Evolutionary conservation across 2,329 filamentous ascomycete species (phyloP).

Genomic region (Coniochaeta ligniaria): DNA sequence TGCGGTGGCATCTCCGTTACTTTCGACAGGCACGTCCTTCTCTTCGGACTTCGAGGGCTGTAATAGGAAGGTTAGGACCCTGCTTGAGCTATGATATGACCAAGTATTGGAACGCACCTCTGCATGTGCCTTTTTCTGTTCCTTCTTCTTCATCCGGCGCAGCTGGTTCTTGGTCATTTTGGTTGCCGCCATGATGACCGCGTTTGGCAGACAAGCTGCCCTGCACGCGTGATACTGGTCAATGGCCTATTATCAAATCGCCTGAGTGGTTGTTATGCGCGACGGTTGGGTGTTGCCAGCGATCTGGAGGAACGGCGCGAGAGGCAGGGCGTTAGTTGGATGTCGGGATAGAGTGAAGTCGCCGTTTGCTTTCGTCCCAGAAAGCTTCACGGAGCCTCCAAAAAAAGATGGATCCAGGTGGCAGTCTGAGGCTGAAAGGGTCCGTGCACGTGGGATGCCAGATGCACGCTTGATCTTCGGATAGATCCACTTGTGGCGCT

Average conservation of each 20-base stretch:
- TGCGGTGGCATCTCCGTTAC: background rate
- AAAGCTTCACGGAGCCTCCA: background rate
- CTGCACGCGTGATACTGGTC: constrained; percentile 3
- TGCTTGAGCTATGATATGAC: no score
- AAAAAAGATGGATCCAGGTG: background rate
- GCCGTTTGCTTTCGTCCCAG: background rate
- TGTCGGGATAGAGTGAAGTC: background rate
- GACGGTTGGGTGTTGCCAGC: background rate
- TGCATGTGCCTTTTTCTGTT: constrained; percentile 64
- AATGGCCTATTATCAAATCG: background rate
- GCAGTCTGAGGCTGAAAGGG: background rate
- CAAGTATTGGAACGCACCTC: constrained; percentile 30
- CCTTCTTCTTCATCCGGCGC: constrained; percentile 90
- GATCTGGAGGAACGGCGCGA: background rate
- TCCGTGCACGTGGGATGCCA: background rate
- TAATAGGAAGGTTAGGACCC: constrained; percentile 8
- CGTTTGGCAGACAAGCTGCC: constrained; percentile 7
- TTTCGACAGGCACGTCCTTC: constrained; percentile 7
- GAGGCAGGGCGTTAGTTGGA: background rate
- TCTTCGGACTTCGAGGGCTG: constrained; percentile 6
- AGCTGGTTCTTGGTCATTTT: constrained; percentile 94
- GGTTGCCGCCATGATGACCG: constrained; percentile 47
- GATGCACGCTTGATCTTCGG: background rate
- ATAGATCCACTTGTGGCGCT: background rate
- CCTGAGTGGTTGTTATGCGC: background rate